Evolutionary conservation across 371 early-diverging fungal species (phyloP), one percentile per base, ranked within the genome.

Genomic region (Mucor ambiguus): DNA sequence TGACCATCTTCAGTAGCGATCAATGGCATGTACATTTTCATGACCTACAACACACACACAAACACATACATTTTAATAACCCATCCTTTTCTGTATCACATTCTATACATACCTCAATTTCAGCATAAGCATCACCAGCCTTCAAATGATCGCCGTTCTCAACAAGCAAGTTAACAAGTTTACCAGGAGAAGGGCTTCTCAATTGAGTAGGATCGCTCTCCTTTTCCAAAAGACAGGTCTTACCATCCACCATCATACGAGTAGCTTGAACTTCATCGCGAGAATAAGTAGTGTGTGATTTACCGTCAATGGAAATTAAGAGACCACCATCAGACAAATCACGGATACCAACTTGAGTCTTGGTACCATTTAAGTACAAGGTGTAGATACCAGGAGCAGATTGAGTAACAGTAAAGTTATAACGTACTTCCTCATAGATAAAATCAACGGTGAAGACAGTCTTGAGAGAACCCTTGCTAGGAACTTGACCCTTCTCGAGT

Each of bases 11-110:
- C 97, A 46, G 90, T 74, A 26, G 96, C 95, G 33, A 94, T 76
- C 71, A 99, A 82, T 61, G 96, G 97, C 97, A 98, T 97, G 78
- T 95, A 95, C 98, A 98, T 99, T 85, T 99, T 99, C 99, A 99
- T 99, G 70, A 98, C 98, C 81, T 81, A 70, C 2, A 54, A 7
- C 30, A 30, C 30, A 30, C 7, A 35, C 32, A 61, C 28, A 43
- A 24, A 12, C 57, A 55, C n/a, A n/a, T n/a, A n/a, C n/a, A n/a
- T n/a, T 59, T 41, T 58, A 60, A 60, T 32, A 48, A 18, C 26
- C 30, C 12, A 46, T 68, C 71, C 14, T 30, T 26, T n/a, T 29
- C 9, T 32, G 14, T 9, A 10, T 6, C 30, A 10, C 11, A 6
- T 6, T 68, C 37, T 14, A 26, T 41, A 44, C 18, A 52, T 75